Base-by-base conservation (phyloP, 2,329 filamentous ascomycete species). In the Davidsoniella virescens region DNA sequence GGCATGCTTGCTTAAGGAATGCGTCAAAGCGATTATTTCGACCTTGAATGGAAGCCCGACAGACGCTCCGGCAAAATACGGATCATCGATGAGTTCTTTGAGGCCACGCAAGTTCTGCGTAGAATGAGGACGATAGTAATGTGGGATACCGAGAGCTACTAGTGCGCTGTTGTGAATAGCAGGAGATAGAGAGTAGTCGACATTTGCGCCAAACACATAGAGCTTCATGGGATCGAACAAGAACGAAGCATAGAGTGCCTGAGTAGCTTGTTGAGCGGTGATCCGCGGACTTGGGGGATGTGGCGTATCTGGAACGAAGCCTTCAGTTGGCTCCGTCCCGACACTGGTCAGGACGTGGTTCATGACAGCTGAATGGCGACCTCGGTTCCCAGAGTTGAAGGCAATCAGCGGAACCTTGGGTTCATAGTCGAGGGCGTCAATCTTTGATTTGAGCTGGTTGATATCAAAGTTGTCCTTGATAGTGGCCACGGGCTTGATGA, bases 161-260 rank as follows among this genome's bases (percentile, higher is more conserved):
- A 84, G 77, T 0, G 82, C 83, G 5, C 79, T 71, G 50, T 79
- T 84, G 61, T 88, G 83, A 82, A 87, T 87, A 5, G 80, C 78
- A 1, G 84, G 83, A 0, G 83, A 87, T 51, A 87, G 62, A 59
- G 80, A 86, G 64, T 84, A 84, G 46, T 71, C 75, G 8, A 84
- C 76, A 50, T 80, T 80, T 50, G 75, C 78, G n/a, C 84, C 84
- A 47, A 87, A 75, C 33, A 87, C 80, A 56, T 82, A 84, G 50
- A 84, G 77, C 46, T 80, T 76, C 69, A 87, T 77, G 0, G 78
- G 71, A 39, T 86, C 79, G 47, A 78, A 74, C 1, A 81, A 68
- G 52, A 82, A 83, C 1, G 76, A 78, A 3, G 76, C 70, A 57
- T 79, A 84, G 0, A 87, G 68, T 1, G 80, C 76, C 54, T 73